Percentiles rank a stretch among this genome's conserved stretches.
phyloP scores from a whole-genome alignment of 257 asterid species.

The Solanum tarijense region DNA sequence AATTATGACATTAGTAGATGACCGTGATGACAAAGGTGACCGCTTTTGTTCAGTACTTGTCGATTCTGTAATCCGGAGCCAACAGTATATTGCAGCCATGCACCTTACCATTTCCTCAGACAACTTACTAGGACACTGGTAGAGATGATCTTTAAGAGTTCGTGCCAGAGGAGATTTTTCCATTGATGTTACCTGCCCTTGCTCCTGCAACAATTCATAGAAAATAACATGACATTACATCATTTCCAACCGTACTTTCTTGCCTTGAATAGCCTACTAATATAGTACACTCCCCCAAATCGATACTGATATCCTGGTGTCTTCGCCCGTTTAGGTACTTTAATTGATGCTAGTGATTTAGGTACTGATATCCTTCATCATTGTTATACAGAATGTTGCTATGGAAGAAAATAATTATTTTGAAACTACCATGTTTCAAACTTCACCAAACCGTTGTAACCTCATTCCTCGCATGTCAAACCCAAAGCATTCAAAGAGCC shows the following conservation, averaged over 20 bases:
- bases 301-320: too few species aligned
- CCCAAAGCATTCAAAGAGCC: neutral
- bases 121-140: constrained; percentile 59
- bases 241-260: neutral
- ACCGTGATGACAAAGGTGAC: constrained; percentile 26
- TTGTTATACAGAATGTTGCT: too few species aligned
- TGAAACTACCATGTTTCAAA: neutral
- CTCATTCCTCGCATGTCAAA: neutral
- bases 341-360: too few species aligned
- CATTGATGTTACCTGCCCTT: constrained; percentile 14
- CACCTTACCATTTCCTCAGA: constrained; percentile 62
- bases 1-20: constrained; percentile 25
- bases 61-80: constrained; percentile 33
- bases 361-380: too few species aligned
- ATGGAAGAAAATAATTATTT: neutral
- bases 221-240: neutral
- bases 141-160: constrained; percentile 49
- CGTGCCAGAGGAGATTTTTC: constrained; percentile 21
- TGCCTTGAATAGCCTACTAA: neutral
- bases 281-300: too few species aligned
- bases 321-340: too few species aligned
- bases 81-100: constrained; percentile 52
- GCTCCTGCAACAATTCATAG: constrained; percentile 12
- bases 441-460: neutral
- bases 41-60: constrained; percentile 19